Percentiles rank a stretch among this genome's conserved stretches.
Conservation (phyloP, 495 filamentous ascomycete genomes). For the Astrocystis sublimbata region DNA sequence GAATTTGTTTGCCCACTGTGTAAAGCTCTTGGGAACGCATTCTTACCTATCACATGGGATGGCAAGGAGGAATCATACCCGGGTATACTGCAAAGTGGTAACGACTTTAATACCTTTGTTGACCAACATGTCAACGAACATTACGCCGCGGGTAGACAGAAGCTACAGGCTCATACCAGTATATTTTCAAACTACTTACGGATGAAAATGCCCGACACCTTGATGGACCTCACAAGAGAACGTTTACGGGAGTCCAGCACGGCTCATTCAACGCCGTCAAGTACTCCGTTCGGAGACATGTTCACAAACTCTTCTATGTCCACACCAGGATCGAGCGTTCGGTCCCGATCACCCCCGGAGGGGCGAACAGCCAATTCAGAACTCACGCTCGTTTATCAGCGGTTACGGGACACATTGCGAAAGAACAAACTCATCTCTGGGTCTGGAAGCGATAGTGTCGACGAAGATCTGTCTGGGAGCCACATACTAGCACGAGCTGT, state of each 20-base stretch:
- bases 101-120: constrained; percentile 67
- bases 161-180: constrained; percentile 45
- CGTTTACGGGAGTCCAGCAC: constrained; percentile 22
- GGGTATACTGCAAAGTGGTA: constrained; percentile 59
- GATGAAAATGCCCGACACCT: constrained; percentile 58
- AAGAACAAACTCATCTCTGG: constrained; percentile 62
- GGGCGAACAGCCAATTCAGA: constrained; percentile 59
- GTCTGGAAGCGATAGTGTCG: constrained; percentile 20
- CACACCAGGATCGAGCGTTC: constrained; percentile 30
- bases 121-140: constrained; percentile 41
- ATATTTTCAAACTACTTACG: constrained; percentile 65
- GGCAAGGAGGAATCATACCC: constrained; percentile 81
- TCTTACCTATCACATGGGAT: constrained; percentile 95
- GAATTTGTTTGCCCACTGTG: constrained; percentile 98
- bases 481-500: constrained; percentile 73
- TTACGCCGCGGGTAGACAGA: constrained; percentile 40
- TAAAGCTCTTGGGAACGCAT: constrained; percentile 94
- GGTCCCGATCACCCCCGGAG: constrained; percentile 34
- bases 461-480: constrained; percentile 53
- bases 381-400: constrained; percentile 75
- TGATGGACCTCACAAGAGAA: constrained; percentile 57
- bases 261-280: constrained; percentile 27
- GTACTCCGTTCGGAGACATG: constrained; percentile 27
- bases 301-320: constrained; percentile 27
- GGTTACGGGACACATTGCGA: constrained; percentile 74